Conservation (phyloP, 805 yeast genomes). For the Candida tibetensis region DNA sequence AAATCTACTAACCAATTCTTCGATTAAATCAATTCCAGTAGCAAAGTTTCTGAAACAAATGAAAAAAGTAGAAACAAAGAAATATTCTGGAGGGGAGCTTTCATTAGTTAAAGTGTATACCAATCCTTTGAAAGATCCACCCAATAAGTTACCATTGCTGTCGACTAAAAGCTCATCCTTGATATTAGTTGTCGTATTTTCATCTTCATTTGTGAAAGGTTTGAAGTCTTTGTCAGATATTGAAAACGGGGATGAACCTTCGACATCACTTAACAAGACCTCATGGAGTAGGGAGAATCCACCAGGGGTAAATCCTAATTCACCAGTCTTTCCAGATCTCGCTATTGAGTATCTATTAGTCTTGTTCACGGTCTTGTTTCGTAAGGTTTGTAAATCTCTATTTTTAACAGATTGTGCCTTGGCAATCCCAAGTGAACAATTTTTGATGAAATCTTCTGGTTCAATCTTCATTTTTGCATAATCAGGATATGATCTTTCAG, state of each 20-base stretch:
- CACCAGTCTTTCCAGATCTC: conserved; percentile 50
- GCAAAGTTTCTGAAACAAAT: conserved; percentile 74
- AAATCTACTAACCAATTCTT: conserved; percentile 63
- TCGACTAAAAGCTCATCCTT: conserved; percentile 52
- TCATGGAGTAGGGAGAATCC: conserved; percentile 47
- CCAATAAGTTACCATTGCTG: conserved; percentile 51
- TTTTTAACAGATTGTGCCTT: conserved; percentile 30
- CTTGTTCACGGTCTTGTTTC: conserved; percentile 8
- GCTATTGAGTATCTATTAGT: conserved; percentile 49
- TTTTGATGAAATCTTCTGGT: conserved; percentile 57
- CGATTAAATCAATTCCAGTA: conserved; percentile 61
- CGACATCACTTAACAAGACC: conserved; percentile 26
- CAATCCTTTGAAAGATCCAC: conserved; percentile 70
- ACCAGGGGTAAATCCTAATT: conserved; percentile 44
- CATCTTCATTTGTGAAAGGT: conserved; percentile 25
- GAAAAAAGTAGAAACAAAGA: conserved; percentile 71
- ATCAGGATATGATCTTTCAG: conserved; percentile 65
- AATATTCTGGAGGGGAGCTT: conserved; percentile 57
- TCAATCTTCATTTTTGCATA: conserved; percentile 55
- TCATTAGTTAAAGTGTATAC: conserved; percentile 69
- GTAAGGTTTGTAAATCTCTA: conserved; percentile 22
- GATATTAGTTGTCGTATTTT: conserved; percentile 13
- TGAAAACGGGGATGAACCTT: conserved; percentile 29
- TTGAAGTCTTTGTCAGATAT: conserved; percentile 36
- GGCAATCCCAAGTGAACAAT: conserved; percentile 61